Conservation (phyloP, 2,329 filamentous ascomycete species). For the Monosporascus sp. region DNA sequence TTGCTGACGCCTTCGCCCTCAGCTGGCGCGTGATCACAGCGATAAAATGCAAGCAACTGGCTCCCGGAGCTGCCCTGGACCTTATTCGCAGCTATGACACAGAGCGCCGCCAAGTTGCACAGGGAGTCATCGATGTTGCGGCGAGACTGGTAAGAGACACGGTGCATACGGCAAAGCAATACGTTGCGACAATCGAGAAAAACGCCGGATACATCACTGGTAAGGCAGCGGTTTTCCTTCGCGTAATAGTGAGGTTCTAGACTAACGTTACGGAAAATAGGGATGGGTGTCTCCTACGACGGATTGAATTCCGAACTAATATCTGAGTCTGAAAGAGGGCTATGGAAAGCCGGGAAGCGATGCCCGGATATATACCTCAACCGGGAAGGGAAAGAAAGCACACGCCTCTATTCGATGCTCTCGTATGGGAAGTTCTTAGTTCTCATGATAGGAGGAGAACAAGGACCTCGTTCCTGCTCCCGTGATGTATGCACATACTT, state of each 20-base stretch:
- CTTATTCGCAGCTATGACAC: constrained; percentile 39
- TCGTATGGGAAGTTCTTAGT: constrained; percentile 29
- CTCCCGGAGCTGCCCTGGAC: constrained; percentile 13
- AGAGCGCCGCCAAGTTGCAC: constrained; percentile 38
- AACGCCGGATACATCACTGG: constrained; percentile 46
- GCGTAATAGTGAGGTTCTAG: not conserved
- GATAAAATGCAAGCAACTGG: constrained; percentile 18
- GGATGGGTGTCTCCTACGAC: constrained; percentile 39
- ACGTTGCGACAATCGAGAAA: constrained; percentile 41
- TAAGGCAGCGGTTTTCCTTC: constrained; percentile 10
- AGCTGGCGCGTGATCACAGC: constrained; percentile 44
- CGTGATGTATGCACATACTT: constrained; percentile 6
- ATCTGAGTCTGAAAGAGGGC: constrained; percentile 23
- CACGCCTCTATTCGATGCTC: constrained; percentile 27
- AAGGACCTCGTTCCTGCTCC: constrained; percentile 3
- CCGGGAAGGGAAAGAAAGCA: constrained; percentile 7
- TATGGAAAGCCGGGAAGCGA: constrained; percentile 34
- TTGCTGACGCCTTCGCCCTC: constrained; percentile 51
- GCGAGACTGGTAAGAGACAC: constrained; percentile 42
- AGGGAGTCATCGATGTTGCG: constrained; percentile 42
- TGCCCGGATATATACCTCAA: constrained; percentile 33
- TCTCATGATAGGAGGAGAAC: constrained; percentile 11
- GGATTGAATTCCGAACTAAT: constrained; percentile 30
- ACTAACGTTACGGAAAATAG: constrained; percentile 5
- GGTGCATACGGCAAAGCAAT: constrained; percentile 36